Conservation (phyloP, 164 flowering plant genomes). For the Litsea cubeba region DNA sequence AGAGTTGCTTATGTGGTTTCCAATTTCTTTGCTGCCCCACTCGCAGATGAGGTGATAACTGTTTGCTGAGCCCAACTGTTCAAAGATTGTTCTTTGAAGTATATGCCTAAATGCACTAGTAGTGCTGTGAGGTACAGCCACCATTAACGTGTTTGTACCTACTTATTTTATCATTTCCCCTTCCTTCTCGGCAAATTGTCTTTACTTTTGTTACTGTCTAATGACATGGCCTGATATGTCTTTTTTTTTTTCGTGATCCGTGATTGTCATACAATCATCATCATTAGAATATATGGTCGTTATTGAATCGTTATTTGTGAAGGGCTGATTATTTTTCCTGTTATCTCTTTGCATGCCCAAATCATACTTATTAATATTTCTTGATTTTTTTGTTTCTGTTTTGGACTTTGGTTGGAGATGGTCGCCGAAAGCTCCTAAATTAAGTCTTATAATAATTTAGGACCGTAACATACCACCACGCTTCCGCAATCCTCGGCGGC, state of each 20-base stretch:
- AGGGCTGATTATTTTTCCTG: not conserved
- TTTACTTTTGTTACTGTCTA: not conserved
- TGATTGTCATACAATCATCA: not conserved
- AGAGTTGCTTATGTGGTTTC: no score
- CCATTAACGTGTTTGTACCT: not conserved
- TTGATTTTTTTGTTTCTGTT: not conserved
- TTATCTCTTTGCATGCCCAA: not conserved
- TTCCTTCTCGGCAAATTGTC: not conserved
- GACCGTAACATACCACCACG: no score
- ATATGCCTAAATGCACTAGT: no score
- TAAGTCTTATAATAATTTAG: no score
- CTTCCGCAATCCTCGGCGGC: no score
- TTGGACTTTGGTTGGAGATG: not conserved
- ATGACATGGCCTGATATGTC: not conserved
- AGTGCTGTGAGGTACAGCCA: not conserved
- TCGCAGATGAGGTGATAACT: no score
- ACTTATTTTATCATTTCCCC: not conserved
- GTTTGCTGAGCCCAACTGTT: no score
- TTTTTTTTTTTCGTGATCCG: not conserved
- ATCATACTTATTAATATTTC: not conserved
- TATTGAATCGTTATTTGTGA: not conserved
- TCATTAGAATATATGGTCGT: no score
- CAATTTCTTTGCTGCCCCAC: no score
- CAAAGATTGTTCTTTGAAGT: no score
- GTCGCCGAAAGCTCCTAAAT: no score